Conservation (phyloP, 306 rosid species). For the Malus sylvestris region DNA sequence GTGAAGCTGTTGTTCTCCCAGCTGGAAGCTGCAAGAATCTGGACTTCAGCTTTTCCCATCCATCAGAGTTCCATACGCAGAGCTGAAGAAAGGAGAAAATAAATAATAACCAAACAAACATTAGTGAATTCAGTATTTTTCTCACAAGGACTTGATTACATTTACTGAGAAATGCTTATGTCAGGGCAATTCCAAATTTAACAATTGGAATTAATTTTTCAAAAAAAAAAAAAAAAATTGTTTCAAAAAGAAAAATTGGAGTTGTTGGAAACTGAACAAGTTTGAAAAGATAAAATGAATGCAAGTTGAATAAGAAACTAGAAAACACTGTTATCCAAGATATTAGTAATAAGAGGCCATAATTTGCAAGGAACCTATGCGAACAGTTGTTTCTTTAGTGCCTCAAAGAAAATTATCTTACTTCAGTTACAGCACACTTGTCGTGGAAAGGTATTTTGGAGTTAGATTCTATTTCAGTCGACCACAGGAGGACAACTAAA, state of each 20-base stretch:
- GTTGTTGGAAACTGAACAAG: background rate
- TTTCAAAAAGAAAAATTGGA: background rate
- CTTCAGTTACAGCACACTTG: background rate
- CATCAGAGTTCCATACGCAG: constrained; percentile 85
- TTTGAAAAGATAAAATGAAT: background rate
- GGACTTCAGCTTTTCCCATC: constrained; percentile 88
- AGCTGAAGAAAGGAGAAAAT: constrained; percentile 33
- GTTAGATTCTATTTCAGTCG: background rate
- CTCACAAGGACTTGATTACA: background rate
- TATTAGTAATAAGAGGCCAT: background rate
- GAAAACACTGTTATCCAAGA: background rate
- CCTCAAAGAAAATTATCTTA: background rate
- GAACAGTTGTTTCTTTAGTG: background rate
- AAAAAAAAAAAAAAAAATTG: background rate
- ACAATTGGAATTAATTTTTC: background rate
- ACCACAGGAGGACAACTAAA: background rate
- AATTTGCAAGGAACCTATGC: background rate
- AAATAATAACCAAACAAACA: background rate
- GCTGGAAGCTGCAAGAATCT: constrained; percentile 80
- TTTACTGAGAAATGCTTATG: background rate
- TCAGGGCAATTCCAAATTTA: background rate
- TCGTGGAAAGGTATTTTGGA: background rate
- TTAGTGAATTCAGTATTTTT: background rate
- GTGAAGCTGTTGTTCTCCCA: constrained; percentile 71
- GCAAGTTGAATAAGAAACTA: background rate